Base-by-base conservation (phyloP, 495 filamentous ascomycete genomes). In the Lepidopterella palustris region DNA sequence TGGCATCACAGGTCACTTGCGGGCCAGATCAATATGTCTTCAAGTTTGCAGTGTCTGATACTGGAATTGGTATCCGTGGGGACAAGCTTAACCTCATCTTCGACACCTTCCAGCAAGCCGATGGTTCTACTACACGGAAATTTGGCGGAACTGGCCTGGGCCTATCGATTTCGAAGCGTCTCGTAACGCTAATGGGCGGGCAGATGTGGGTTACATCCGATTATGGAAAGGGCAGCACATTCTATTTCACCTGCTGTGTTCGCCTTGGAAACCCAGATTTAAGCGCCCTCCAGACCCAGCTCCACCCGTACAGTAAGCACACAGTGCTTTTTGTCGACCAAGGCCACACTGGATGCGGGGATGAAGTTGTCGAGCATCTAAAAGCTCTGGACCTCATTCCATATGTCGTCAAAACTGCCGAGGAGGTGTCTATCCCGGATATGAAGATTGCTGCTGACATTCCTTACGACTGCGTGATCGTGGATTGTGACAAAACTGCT, bases 31-130 rank as follows among this genome's bases (percentile, higher is more conserved):
- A 96, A 70, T 96, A 95, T 68, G 89, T 90, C 13, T 93, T 97
- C 69, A 89, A 97, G 71, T 97, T 99, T 74, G 88, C 92, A 18
- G 93, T 99, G 35, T 88, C 90, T 2, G 93, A 99, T 70, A 99
- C 95, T 24, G 93, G 93, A 53, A 99, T 99, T 69, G 93, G 93
- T 65, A 97, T 99, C 61, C 89, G 92, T 69, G 80, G 86, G 51
- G 93, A 97, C 70, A 99, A 99, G 76, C 83, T 97, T 25, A 91
- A 97, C 71, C 76, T 97, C 58, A 99, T 99, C 72, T 99, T 99
- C 71, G 93, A 97, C 73, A 99, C 93, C 13, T 99, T 99, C 84
- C 95, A 96, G 68, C 93, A 99, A 76, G 93, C 93, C 9, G 93
- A 99, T 75, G 93, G 93, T 29, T 97, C 92, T 8, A 99, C 95